Evolutionary conservation across 176 grass and related monocot species (phyloP), one percentile per base, ranked within the genome.

Genomic region (Phoenix roebelenii): DNA sequence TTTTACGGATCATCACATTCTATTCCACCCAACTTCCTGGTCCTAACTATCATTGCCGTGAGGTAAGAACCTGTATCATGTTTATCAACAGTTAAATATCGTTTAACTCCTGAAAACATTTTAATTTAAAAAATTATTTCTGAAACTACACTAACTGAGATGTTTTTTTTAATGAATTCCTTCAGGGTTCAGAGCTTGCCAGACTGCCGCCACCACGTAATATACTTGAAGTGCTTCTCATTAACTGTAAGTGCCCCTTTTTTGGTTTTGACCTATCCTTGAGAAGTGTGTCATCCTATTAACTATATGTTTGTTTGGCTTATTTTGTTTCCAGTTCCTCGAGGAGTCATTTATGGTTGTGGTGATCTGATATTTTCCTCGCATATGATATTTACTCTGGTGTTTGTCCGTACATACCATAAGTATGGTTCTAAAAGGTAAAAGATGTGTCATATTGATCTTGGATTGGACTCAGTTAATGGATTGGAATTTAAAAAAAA

Each of bases 291-390:
- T 60, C 3, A 18, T 6, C 30, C 15, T 29, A 35, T 29, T 32
- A 20, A 7, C n/a, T 4, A 26, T 7, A 60, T 60, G 28, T 29
- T 39, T 44, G 35, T 44, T 44, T 44, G 35, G 9, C 35, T 14
- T 14, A 9, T 12, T 44, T 44, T 44, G 35, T 44, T 44, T 44
- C 35, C 35, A 44, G 35, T 44, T 44, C 35, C 35, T 14, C 35
- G 5, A 44, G 35, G 94, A 71, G 75, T 90, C 12, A 72, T 93
- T 54, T 88, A 76, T 76, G 88, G 94, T 23, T 98, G 94, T 52
- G 94, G 94, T 7, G 94, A 98, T 80, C 71, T 98, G 49, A 98
- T 98, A 86, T 98, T 98, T 70, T 98, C 94, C 22, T 93, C 94
- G 32, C 94, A 98, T 67, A 98, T 98, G 94, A 98, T 98, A 79